A percentile compares a stretch with the other conserved stretches of the same genome.
phyloP scores from a whole-genome alignment of 441 rosid genomes.

The Aleurites moluccanus region DNA sequence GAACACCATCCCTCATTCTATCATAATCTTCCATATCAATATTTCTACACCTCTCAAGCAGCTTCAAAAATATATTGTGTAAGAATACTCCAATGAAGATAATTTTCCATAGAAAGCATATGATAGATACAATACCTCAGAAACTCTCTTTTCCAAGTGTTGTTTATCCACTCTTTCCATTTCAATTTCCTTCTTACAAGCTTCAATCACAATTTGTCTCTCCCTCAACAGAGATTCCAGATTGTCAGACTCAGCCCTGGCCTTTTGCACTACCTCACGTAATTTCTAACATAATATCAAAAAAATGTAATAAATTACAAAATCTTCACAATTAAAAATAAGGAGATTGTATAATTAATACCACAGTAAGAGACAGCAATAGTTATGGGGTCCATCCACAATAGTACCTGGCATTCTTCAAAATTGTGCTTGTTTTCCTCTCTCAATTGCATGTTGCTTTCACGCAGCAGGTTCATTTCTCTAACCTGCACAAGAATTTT shows the following conservation, averaged over 20 bases:
- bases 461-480: slow-evolving; percentile 93
- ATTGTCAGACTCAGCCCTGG: slow-evolving; percentile 53
- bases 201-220: slow-evolving; percentile 68
- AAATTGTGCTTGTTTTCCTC: slow-evolving; percentile 98
- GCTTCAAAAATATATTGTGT: slow-evolving; percentile 40
- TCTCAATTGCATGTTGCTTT: slow-evolving; percentile 94
- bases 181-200: slow-evolving; percentile 70
- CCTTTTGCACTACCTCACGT: slow-evolving; percentile 71
- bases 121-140: slow-evolving; percentile 56
- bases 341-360: neutral
- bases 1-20: slow-evolving; percentile 65
- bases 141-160: slow-evolving; percentile 60
- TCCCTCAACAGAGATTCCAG: slow-evolving; percentile 56
- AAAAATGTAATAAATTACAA: slow-evolving; percentile 12
- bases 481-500: slow-evolving; percentile 54
- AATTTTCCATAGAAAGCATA: slow-evolving; percentile 14
- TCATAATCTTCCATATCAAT: slow-evolving; percentile 78
- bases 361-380: neutral
- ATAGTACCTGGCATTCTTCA: slow-evolving; percentile 86
- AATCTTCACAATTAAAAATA: slow-evolving; percentile 6
- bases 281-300: slow-evolving; percentile 54
- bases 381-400: neutral
- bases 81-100: slow-evolving; percentile 25
- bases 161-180: slow-evolving; percentile 63
- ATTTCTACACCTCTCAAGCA: slow-evolving; percentile 66